Percentiles rank a stretch among this genome's conserved stretches.
Conservation (phyloP, 257 asterid species). For the Solanum virginianum region DNA sequence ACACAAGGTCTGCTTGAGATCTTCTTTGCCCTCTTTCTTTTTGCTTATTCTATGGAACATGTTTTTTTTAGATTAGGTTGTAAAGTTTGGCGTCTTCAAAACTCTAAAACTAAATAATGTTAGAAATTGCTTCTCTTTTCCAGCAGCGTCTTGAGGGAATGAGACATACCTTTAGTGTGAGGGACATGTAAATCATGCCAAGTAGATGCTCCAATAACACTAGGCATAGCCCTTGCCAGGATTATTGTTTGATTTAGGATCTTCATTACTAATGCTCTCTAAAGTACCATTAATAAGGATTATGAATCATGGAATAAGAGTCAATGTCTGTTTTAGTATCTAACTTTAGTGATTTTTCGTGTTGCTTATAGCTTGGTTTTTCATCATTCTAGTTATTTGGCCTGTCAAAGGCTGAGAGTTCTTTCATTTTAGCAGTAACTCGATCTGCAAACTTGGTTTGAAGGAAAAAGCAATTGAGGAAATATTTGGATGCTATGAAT, state of each 20-base stretch:
- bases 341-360: background rate
- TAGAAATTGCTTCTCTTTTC: background rate
- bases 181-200: background rate
- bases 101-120: background rate
- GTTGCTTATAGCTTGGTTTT: background rate
- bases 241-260: background rate
- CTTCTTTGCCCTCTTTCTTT: background rate
- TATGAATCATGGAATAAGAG: background rate
- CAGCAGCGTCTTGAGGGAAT: background rate
- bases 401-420: background rate
- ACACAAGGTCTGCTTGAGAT: background rate
- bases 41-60: no score
- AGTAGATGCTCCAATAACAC: background rate
- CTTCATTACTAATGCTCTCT: background rate
- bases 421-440: background rate
- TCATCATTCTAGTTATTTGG: no score
- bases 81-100: background rate
- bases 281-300: background rate
- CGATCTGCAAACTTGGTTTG: background rate
- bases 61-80: background rate
- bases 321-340: no score
- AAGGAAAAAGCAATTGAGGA: background rate
- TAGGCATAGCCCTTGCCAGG: background rate
- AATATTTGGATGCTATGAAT: background rate
- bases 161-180: background rate